Base-by-base conservation (phyloP, 768 basidiomycete species). In the Auricularia heimuer region DNA sequence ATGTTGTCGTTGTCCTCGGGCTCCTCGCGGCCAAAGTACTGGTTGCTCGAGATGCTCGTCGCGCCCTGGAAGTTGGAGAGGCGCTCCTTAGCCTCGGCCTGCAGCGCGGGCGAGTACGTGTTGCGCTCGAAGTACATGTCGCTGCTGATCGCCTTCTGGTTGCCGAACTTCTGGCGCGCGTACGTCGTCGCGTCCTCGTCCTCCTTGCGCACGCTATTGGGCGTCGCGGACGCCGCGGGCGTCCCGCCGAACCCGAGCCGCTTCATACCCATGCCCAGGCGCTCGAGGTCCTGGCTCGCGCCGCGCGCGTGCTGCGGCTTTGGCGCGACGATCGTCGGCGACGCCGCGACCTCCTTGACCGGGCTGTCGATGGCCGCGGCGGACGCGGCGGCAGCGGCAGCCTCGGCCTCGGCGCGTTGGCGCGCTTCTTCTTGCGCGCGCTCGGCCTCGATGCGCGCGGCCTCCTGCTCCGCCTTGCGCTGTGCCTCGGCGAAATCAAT, bases 111-210 rank as follows among this genome's bases (percentile, higher is more conserved):
- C 72, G 98, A 95, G 76, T 97, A 98, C 24, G 86, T 75, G 61
- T 90, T 89, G 51, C 96, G 84, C 29, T 88, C 93, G 73, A 98
- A 98, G 80, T 89, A 98, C 91, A 94, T 94, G 72, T 98, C 97
- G 3, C 94, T 96, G 4, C 95, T 98, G 74, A 99, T 99, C 63
- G 85, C 94, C 73, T 98, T 99, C 74, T 98, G 97, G 66, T 72
- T 75, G 2, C 93, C 92, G 74, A 98, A 99, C 70, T 91, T 92
- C 7, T 95, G 89, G 65, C 94, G 85, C 1, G 97, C 96, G 18
- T 83, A 84, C 3, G 85, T 94, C 0, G 87, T 85, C 34, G 86
- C 78, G 63, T 90, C 85, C 62, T 86, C 88, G 3, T 60, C 73
- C 2, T 75, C 29, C 7, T 63, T 42, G n/a, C 54, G 54, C 16